phyloP scores from a whole-genome alignment of 106 monocot genomes.

The Dioscorea alata region DNA sequence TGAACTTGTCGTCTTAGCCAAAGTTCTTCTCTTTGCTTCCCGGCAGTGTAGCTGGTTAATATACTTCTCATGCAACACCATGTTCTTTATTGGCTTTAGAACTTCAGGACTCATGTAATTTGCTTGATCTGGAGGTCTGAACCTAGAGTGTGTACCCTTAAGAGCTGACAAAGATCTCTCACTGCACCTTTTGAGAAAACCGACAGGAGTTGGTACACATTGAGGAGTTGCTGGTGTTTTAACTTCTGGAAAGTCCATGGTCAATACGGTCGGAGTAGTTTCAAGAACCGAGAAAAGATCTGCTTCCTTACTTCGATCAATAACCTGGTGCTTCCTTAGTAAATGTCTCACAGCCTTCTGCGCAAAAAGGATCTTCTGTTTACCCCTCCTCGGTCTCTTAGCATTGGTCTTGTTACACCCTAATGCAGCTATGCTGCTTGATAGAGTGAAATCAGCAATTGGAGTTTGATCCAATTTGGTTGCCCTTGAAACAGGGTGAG shows the following conservation, averaged over 20 bases:
- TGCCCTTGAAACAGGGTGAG: constrained; percentile 28
- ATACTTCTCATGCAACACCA: constrained; percentile 63
- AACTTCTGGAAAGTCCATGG: constrained; percentile 5
- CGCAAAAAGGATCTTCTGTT: constrained; percentile 34
- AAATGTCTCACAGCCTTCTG: constrained; percentile 51
- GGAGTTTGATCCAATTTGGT: constrained; percentile 27
- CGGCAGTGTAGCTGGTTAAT: constrained; percentile 51
- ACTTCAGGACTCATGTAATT: constrained; percentile 48
- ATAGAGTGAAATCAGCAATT: constrained; percentile 22
- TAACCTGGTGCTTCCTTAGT: constrained; percentile 35
- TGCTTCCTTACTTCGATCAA: constrained; percentile 34
- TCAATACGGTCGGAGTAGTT: constrained; percentile 20
- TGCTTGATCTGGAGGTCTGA: constrained; percentile 10
- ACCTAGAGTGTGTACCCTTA: constrained; percentile 23
- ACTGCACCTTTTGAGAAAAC: constrained; percentile 15
- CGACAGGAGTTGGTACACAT: background rate
- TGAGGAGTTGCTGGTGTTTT: constrained; percentile 12
- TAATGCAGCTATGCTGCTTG: constrained; percentile 5
- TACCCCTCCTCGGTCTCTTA: constrained; percentile 28
- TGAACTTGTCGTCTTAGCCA: constrained; percentile 8
- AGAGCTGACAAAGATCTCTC: constrained; percentile 18
- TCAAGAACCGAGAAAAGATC: constrained; percentile 64
- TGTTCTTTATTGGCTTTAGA: constrained; percentile 56
- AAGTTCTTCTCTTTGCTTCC: constrained; percentile 33
- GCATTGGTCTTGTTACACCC: background rate